Conservation (phyloP, 192 early-diverging fungal genomes). For the Linderina pennispora region DNA sequence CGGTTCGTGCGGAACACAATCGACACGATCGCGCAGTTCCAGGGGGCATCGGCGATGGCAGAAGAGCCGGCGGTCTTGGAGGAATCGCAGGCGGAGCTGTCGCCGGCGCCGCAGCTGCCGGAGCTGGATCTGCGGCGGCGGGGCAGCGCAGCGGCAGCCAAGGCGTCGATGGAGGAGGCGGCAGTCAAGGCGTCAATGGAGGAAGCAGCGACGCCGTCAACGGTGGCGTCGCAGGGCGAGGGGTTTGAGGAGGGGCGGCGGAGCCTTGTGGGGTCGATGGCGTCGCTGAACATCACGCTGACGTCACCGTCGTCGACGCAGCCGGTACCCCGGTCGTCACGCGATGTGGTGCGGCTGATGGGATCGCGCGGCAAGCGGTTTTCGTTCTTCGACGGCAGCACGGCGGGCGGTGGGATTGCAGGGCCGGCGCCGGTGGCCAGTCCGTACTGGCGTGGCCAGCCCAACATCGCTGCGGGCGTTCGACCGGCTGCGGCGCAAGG, state of each 20-base stretch:
- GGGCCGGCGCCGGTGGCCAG: neutral
- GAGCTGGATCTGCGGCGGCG: constrained; percentile 33
- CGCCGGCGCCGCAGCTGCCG: constrained; percentile 40
- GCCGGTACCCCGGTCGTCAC: constrained; percentile 32
- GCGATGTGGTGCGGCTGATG: constrained; percentile 46
- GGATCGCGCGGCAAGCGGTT: constrained; percentile 45
- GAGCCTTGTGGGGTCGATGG: constrained; percentile 43
- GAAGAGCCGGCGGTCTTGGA: constrained; percentile 2
- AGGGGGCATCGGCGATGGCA: neutral
- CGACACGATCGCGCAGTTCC: constrained; percentile 45
- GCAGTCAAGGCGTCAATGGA: no score
- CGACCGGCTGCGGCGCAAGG: constrained; percentile 45
- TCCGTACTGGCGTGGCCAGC: constrained; percentile 22
- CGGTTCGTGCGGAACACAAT: constrained; percentile 72
- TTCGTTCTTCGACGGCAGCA: constrained; percentile 41
- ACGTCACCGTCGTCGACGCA: neutral
- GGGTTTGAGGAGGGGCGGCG: constrained; percentile 15
- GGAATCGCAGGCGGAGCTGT: constrained; percentile 1
- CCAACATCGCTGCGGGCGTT: constrained; percentile 41
- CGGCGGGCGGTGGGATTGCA: neutral
- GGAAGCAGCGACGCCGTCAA: constrained; percentile 3
- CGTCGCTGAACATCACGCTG: constrained; percentile 24
- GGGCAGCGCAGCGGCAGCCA: neutral
- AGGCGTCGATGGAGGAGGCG: no score
- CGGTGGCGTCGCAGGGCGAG: neutral